Conservation (phyloP, 108 stramenopile species). For the Stephanodiscus minutulus region DNA sequence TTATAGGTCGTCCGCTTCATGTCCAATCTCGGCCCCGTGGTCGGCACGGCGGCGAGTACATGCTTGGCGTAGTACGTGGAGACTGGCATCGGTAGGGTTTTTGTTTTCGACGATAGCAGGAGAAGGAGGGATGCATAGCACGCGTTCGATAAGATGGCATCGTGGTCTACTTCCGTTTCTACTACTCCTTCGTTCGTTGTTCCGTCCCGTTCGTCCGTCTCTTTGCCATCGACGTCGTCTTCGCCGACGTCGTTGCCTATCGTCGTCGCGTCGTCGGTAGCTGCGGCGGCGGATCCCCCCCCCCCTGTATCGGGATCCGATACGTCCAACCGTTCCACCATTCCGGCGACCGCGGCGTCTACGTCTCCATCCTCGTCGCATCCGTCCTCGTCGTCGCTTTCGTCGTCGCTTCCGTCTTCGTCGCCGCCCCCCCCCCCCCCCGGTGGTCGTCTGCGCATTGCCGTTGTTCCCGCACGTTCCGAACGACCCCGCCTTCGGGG, state of each 20-base stretch:
- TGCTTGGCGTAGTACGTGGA: constrained; percentile 76
- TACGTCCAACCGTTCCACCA: constrained; percentile 8
- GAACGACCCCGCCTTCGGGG: constrained; percentile 14
- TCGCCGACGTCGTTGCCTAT: constrained; percentile 6
- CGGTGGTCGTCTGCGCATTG: background rate
- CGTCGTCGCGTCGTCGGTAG: background rate
- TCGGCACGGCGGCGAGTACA: constrained; percentile 50
- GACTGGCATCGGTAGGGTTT: constrained; percentile 69
- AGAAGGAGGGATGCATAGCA: constrained; percentile 46
- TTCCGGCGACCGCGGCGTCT: background rate
- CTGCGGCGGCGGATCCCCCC: constrained; percentile 19
- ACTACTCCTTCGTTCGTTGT: constrained; percentile 20
- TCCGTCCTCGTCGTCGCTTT: constrained; percentile 29
- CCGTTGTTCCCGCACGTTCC: constrained; percentile 4
- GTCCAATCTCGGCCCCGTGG: constrained; percentile 52
- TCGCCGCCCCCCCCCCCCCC: constrained; percentile 49
- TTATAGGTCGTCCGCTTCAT: constrained; percentile 76
- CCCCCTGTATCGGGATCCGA: constrained; percentile 10
- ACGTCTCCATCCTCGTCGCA: constrained; percentile 11
- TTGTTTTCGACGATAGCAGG: constrained; percentile 46
- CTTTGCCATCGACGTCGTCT: constrained; percentile 11
- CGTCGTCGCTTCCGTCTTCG: constrained; percentile 12
- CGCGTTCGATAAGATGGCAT: constrained; percentile 51
- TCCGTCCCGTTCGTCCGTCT: constrained; percentile 8
- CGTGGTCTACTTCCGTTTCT: constrained; percentile 39